Base-by-base conservation (phyloP, 495 filamentous ascomycete genomes). In the Tuber melanosporum region DNA sequence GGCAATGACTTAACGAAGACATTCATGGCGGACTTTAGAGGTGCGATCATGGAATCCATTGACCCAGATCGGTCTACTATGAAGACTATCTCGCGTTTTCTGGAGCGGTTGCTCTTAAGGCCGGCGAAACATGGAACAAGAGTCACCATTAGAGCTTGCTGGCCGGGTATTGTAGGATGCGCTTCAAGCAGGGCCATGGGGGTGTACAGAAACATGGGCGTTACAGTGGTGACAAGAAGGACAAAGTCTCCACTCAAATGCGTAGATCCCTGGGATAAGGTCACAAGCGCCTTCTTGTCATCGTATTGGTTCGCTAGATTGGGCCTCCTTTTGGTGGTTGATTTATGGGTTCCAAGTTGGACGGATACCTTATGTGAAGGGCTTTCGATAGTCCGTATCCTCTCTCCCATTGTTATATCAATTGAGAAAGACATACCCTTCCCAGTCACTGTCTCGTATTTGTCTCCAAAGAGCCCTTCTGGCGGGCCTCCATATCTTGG, bases 1-100 rank as follows among this genome's bases (percentile, higher is more conserved):
- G 91, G 91, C 26, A 93, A 84, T 1, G 89, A 91, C 80, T 91
- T 92, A 45, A 93, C 84, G 77, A 93, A 91, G 36, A 92, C 83
- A 1, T 84, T 85, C 46, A 93, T 84, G 3, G 90, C 90, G 20
- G 86, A 84, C 22, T 86, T 81, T 36, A 91, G 83, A 36, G 88
- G 87, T 1, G 81, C 70, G 7, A 91, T 91, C 47, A 87, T 87
- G 46, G 81, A 82, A 1, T 78, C 77, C 91, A 93, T 93, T 73
- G 88, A 90, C 0, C 90, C 90, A 73, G 88, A 90, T 69, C 89
- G 86, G 79, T 93, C 91, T 71, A 88, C 88, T 15, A 93, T 82
- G 74, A 93, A 92, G 46, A 93, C 87, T 22, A 93, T 86, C 80
- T 93, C 91, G 3, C 89, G 88, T 45, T 84, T 84, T 15, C 36